Conservation (phyloP, 1,139 yeast genomes). For the Tardiomyces digboiensis region DNA sequence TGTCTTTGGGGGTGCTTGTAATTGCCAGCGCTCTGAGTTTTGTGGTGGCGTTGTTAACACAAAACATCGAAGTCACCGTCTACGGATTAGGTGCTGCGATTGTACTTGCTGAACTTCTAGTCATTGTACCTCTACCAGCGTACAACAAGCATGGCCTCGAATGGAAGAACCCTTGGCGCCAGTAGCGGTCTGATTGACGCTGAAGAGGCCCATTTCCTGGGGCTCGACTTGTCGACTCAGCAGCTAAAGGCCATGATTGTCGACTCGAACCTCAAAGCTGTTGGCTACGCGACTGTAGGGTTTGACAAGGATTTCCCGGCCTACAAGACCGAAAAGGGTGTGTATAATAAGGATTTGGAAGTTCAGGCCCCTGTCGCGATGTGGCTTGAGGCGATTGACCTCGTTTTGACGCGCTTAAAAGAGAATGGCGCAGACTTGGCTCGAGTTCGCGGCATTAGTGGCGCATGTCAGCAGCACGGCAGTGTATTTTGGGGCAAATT, state of each 20-base stretch:
- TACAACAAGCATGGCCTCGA: slow-evolving; percentile 38
- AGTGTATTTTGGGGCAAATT: slow-evolving; percentile 66
- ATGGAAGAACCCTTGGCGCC: slow-evolving; percentile 22
- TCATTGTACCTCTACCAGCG: slow-evolving; percentile 48
- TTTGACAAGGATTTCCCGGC: slow-evolving; percentile 56
- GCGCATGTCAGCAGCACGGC: slow-evolving; percentile 93
- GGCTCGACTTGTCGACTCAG: slow-evolving; percentile 86
- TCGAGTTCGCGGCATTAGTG: slow-evolving; percentile 61
- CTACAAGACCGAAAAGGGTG: slow-evolving; percentile 66
- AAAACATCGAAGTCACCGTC: slow-evolving; percentile 31
- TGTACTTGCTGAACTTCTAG: slow-evolving; percentile 30
- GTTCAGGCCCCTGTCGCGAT: slow-evolving; percentile 77
- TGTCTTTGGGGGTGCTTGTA: slow-evolving; percentile 17
- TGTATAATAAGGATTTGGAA: slow-evolving; percentile 38
- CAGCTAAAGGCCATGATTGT: slow-evolving; percentile 73
- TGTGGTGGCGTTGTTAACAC: slow-evolving; percentile 37
- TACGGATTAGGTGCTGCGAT: slow-evolving; percentile 31
- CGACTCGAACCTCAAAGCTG: slow-evolving; percentile 41
- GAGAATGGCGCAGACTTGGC: slow-evolving; percentile 31
- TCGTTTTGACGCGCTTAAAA: slow-evolving; percentile 47
- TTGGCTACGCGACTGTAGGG: slow-evolving; percentile 53
- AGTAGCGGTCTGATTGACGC: no score
- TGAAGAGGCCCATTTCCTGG: slow-evolving; percentile 30
- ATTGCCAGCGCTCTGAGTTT: slow-evolving; percentile 33
- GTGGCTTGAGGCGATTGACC: slow-evolving; percentile 84